Evolutionary conservation across 176 grass and related monocot genomes (phyloP).

Genomic region (Carex littledalei): DNA sequence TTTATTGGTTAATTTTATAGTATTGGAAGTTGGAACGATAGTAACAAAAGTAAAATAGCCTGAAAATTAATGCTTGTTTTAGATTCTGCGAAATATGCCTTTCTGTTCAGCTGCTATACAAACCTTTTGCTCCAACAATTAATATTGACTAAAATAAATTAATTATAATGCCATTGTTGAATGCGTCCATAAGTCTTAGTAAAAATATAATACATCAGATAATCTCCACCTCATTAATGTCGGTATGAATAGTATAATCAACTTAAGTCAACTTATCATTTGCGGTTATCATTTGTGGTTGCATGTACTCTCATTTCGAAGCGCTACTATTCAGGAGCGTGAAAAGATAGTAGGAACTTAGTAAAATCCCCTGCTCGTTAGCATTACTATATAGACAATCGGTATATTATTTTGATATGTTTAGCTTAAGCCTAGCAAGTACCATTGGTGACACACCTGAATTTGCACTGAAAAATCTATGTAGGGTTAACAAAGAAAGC

Average conservation of each 20-base stretch:
- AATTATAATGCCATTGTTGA: too few relatives aligned
- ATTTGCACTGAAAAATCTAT: conserved; percentile 1
- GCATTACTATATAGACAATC: not conserved
- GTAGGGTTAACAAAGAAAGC: conserved; percentile 65
- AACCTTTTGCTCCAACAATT: too few relatives aligned
- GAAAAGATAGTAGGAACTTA: not conserved
- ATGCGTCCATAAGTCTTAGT: too few relatives aligned
- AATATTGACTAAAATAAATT: too few relatives aligned
- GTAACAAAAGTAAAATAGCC: not conserved
- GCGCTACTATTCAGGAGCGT: not conserved
- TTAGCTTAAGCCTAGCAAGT: not conserved
- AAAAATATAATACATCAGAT: not conserved
- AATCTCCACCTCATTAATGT: not conserved
- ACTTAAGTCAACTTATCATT: not conserved
- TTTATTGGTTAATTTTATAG: not conserved
- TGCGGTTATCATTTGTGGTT: not conserved
- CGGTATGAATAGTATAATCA: not conserved
- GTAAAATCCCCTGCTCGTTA: not conserved
- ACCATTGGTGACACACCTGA: not conserved
- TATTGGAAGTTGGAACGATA: not conserved
- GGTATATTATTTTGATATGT: not conserved
- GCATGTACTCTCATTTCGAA: not conserved
- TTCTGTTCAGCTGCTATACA: too few relatives aligned
- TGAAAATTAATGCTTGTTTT: not conserved
- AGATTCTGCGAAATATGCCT: not conserved